phyloP scores from a whole-genome alignment of 2,329 filamentous ascomycete species.

The Ceratocystis cubensis region DNA sequence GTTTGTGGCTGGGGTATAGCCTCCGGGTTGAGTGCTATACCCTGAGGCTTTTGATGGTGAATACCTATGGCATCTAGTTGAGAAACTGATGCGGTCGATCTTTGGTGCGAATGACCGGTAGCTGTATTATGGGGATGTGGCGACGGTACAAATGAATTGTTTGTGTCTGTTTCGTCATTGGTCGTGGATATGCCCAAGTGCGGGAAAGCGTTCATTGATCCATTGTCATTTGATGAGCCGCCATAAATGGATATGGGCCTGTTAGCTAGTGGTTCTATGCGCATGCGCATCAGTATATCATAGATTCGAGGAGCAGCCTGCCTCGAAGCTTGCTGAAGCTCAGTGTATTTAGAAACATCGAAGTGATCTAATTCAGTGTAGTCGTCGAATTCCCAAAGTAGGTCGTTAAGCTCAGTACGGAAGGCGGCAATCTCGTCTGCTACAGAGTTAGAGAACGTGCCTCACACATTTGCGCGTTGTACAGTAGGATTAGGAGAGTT shows the following conservation, averaged over 20 bases:
- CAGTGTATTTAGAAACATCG: slow-evolving; percentile 37
- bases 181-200: not conserved
- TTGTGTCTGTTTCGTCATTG: not conserved
- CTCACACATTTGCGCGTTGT: not conserved
- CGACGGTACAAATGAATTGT: not conserved
- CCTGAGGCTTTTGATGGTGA: slow-evolving; percentile 12
- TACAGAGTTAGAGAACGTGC: not conserved
- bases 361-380: slow-evolving; percentile 39
- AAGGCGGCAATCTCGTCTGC: slow-evolving; percentile 40
- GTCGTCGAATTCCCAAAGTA: slow-evolving; percentile 47
- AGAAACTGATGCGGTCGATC: not conserved
- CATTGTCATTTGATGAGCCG: slow-evolving; percentile 11
- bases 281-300: slow-evolving; percentile 43
- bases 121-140: not conserved
- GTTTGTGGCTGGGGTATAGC: not conserved
- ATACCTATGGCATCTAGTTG: slow-evolving; percentile 3
- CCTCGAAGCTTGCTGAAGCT: slow-evolving; percentile 37
- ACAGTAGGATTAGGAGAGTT: not conserved
- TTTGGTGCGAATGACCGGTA: slow-evolving; percentile 2
- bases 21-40: not conserved
- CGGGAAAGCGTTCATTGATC: slow-evolving; percentile 5
- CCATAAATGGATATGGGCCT: slow-evolving; percentile 10
- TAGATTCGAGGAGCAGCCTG: slow-evolving; percentile 38
- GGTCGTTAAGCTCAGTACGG: slow-evolving; percentile 36
- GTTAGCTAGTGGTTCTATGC: slow-evolving; percentile 27